These are phyloP conservation scores for Xylaria sp. DNA, from an alignment of 2,329 filamentous ascomycete species.

Conservation along the genomic window DNA sequence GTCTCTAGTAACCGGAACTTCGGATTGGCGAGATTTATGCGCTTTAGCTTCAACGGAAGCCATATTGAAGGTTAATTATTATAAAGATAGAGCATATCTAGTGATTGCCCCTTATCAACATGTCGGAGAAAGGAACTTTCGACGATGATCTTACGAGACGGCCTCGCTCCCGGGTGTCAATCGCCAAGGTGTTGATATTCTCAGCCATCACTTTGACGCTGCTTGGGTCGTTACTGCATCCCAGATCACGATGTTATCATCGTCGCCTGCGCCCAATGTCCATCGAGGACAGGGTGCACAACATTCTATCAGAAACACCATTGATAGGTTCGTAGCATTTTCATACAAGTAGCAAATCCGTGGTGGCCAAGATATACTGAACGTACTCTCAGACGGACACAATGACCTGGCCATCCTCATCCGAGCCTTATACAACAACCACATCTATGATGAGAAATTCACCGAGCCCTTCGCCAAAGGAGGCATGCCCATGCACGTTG, in stretches of 20 bases:
- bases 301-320: slow-evolving; percentile 59
- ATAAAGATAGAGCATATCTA: not conserved
- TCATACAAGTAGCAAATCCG: not conserved
- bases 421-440: slow-evolving; percentile 74
- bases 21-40: not conserved
- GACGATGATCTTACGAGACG: slow-evolving; percentile 20
- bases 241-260: slow-evolving; percentile 41
- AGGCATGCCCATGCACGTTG: slow-evolving; percentile 76
- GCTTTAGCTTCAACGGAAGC: not conserved
- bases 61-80: not conserved
- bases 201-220: slow-evolving; percentile 41
- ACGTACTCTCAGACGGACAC: slow-evolving; percentile 75
- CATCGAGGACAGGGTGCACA: slow-evolving; percentile 59
- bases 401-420: slow-evolving; percentile 86
- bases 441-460: slow-evolving; percentile 81
- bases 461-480: slow-evolving; percentile 78
- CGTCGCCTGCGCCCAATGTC: slow-evolving; percentile 48
- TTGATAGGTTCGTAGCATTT: slow-evolving; percentile 57
- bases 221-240: slow-evolving; percentile 45
- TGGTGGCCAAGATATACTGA: slow-evolving; percentile 32
- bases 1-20: not conserved
- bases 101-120: not conserved
- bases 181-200: slow-evolving; percentile 38
- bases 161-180: slow-evolving; percentile 35
- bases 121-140: slow-evolving; percentile 34